A percentile compares a stretch with the other conserved stretches of the same genome.
These are phyloP conservation scores for Tolypocladium sp. DNA, from an alignment of 2,329 filamentous ascomycete genomes.

Conservation along the genomic window DNA sequence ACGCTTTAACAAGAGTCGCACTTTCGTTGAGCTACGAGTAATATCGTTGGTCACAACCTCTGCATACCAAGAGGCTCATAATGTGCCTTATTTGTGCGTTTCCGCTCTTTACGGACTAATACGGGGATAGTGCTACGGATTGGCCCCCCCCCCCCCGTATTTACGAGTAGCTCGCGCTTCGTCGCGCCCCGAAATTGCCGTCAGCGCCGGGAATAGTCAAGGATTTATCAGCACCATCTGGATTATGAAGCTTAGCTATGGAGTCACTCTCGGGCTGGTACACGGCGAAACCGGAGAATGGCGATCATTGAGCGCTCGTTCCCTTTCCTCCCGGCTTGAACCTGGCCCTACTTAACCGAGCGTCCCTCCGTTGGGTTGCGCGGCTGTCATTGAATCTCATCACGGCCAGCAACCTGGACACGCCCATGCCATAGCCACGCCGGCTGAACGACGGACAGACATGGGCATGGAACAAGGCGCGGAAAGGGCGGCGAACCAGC, in stretches of 20 bases:
- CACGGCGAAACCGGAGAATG: background rate
- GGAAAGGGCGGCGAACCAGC: background rate
- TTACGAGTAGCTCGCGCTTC: background rate
- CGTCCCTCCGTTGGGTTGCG: background rate
- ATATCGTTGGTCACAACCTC: constrained; percentile 71
- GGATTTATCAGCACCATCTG: background rate
- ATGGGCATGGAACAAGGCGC: background rate
- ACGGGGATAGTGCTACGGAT: background rate
- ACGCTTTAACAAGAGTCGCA: constrained; percentile 70
- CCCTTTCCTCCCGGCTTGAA: background rate
- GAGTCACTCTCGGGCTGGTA: background rate
- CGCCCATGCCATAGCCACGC: background rate
- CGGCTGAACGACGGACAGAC: background rate
- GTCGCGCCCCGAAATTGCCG: background rate
- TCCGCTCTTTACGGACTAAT: background rate
- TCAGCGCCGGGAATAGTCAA: background rate
- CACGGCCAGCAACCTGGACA: background rate
- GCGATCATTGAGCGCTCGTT: background rate
- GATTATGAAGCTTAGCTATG: background rate
- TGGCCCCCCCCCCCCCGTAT: no score
- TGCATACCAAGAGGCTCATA: no score
- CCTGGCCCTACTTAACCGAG: background rate
- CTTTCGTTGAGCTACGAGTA: constrained; percentile 71
- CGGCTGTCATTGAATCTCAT: background rate
- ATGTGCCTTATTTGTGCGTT: no score